phyloP scores from a whole-genome alignment of 805 yeast genomes.

The Suhomyces kilbournensis region DNA sequence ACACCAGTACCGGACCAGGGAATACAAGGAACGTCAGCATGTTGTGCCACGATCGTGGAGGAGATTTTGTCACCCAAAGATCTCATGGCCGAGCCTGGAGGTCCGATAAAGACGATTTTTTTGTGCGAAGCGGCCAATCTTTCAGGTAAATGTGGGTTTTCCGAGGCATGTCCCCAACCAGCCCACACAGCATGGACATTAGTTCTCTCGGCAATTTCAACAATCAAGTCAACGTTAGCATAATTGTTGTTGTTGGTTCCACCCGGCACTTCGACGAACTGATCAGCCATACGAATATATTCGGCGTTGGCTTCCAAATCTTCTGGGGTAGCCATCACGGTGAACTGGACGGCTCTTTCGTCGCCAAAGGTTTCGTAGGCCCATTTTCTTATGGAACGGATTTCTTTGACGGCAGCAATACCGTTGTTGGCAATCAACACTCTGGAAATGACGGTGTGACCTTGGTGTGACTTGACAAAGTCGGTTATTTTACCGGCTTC shows the following conservation, averaged over 20 bases:
- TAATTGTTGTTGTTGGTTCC: conserved; percentile 98
- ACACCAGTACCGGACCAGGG: conserved; percentile 99
- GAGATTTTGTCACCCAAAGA: conserved; percentile 98
- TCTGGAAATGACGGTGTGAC: conserved; percentile 90
- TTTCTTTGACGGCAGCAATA: conserved; percentile 98
- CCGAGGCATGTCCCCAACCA: conserved; percentile 99
- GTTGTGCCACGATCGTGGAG: conserved; percentile 98
- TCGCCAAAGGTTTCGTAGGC: conserved; percentile 98
- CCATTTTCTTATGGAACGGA: conserved; percentile 97
- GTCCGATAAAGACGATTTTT: conserved; percentile 92
- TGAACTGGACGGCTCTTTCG: conserved; percentile 89
- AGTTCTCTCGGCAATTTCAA: conserved; percentile 95
- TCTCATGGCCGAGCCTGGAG: conserved; percentile 99
- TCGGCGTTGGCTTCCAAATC: conserved; percentile 96
- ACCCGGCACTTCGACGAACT: conserved; percentile 97
- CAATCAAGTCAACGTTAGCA: conserved; percentile 96
- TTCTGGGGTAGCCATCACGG: conserved; percentile 99
- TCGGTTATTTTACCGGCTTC: conserved; percentile 78
- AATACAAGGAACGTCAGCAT: conserved; percentile 96
- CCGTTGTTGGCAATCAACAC: conserved; percentile 97
- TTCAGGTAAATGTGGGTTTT: conserved; percentile 93
- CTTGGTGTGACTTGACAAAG: conserved; percentile 80
- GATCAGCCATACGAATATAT: conserved; percentile 98
- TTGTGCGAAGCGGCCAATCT: conserved; percentile 89
- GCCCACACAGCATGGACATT: conserved; percentile 99